A percentile compares a stretch with the other conserved stretches of the same genome.
phyloP scores from a whole-genome alignment of 768 basidiomycete genomes.

The Agaricus sinodeliciosus region DNA sequence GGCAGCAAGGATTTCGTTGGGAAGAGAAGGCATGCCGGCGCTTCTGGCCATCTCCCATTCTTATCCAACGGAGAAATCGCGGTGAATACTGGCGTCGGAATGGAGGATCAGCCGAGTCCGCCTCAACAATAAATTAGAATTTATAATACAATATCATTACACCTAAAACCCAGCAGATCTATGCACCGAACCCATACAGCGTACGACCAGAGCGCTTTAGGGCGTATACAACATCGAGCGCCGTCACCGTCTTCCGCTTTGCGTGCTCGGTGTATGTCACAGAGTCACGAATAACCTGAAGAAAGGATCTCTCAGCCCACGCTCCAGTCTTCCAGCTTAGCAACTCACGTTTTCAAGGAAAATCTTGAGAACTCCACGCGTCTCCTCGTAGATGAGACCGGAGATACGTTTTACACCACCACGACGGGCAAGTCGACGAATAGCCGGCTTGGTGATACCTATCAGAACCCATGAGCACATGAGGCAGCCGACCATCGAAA shows the following conservation, averaged over 20 bases:
- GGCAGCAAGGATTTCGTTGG: constrained; percentile 49
- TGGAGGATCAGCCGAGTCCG: constrained; percentile 33
- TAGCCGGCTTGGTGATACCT: constrained; percentile 89
- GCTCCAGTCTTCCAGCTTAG: neutral
- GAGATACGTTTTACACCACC: constrained; percentile 98
- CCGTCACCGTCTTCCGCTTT: constrained; percentile 92
- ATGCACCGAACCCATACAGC: constrained; percentile 90
- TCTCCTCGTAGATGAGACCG: constrained; percentile 93
- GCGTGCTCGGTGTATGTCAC: constrained; percentile 99
- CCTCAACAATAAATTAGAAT: neutral
- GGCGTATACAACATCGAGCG: constrained; percentile 89
- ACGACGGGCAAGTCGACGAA: constrained; percentile 93
- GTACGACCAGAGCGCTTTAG: constrained; percentile 83
- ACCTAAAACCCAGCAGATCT: constrained; percentile 22
- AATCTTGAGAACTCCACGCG: constrained; percentile 90
- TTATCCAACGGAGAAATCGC: constrained; percentile 30
- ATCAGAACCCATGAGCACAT: constrained; percentile 16
- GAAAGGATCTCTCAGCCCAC: neutral
- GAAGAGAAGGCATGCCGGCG: constrained; percentile 23
- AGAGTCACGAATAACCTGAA: constrained; percentile 86
- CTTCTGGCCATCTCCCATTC: constrained; percentile 14
- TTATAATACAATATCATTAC: constrained; percentile 9
- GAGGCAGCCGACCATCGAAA: constrained; percentile 14
- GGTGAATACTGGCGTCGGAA: constrained; percentile 28
- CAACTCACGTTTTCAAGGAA: constrained; percentile 80